Evolutionary conservation across 225 moss, liverwort and hornwort species (phyloP), one percentile per base, ranked within the genome.

Genomic region (Bryoerythrophyllum caledonicum): DNA sequence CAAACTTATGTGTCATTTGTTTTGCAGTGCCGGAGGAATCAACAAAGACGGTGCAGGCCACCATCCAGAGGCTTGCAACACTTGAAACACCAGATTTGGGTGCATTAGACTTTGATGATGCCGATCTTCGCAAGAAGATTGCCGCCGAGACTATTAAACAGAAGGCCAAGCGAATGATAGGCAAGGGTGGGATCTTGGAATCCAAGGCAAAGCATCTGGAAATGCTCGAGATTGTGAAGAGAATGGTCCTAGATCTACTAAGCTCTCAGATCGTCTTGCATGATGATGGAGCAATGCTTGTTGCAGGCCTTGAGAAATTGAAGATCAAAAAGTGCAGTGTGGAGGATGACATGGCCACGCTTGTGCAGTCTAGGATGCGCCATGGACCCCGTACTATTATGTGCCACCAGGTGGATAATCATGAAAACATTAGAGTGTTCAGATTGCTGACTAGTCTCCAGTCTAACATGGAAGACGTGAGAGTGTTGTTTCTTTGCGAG

Each of bases 341-440:
- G 13, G 25, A 72, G 43, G 71, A 72, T 13, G 60, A 40, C 17
- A 19, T 12, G 7, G 43, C 71, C 28, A 20, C 1, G 8, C 60
- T 27, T 20, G 12, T n/a, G 7, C 28, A 43, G 60, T 72, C 27
- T 0, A n/a, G 12, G 44, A 44, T 44, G 12, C 27, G 60, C 44
- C 44, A 44, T 7, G 44, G 44, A 12, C 44, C 71, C 44, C 44
- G 28, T 4, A 44, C 20, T 28, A 26, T 6, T 27, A 1, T 71
- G 5, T 58, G 58, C 43, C 13, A 0, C 13, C 1, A 16, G 1
- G 0, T 0, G 37, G 0, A 8, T 0, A 14, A 15, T 2, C 0
- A 40, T 13, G 14, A 23, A 7, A 3, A 7, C 0, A 34, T 3
- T 26, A 0, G 4, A 26, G 4, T 5, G 5, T 0, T 0, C 0